A percentile compares a stretch with the other conserved stretches of the same genome.
phyloP scores from a whole-genome alignment of 805 yeast genomes.

The Starmerella riodocensis region DNA sequence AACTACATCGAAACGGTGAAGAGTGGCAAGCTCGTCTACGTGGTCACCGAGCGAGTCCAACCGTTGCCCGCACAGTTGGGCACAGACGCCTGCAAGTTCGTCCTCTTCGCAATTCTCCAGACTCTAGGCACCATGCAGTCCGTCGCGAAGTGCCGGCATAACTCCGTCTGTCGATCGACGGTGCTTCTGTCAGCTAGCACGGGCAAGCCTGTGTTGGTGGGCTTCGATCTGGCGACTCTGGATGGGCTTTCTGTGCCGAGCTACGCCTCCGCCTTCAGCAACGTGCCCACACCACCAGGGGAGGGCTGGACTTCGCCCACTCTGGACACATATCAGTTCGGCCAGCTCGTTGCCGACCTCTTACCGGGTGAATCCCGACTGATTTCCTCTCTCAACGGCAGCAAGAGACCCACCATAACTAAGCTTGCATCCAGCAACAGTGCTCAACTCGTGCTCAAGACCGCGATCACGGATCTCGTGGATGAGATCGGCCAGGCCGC shows the following conservation, averaged over 20 bases:
- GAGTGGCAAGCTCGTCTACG: constrained; percentile 41
- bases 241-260: constrained; percentile 1
- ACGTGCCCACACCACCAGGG: constrained; percentile 22
- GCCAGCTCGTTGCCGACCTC: constrained; percentile 39
- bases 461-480: constrained; percentile 40
- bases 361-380: constrained; percentile 21
- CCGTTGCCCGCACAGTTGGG: constrained; percentile 33
- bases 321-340: constrained; percentile 54
- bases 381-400: constrained; percentile 9
- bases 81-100: constrained; percentile 6
- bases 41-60: constrained; percentile 53
- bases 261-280: background rate
- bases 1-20: constrained; percentile 51
- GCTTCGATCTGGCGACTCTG: constrained; percentile 22
- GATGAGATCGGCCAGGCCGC: constrained; percentile 42
- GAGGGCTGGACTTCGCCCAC: constrained; percentile 13
- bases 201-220: constrained; percentile 13
- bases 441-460: constrained; percentile 24
- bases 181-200: constrained; percentile 6
- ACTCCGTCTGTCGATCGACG: constrained; percentile 1
- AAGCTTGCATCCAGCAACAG: constrained; percentile 14
- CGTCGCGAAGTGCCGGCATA: constrained; percentile 8
- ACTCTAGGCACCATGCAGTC: constrained; percentile 5
- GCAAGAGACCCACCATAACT: constrained; percentile 14
- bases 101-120: constrained; percentile 4